phyloP scores from a whole-genome alignment of 495 filamentous ascomycete species.

The Rusavskia elegans region DNA sequence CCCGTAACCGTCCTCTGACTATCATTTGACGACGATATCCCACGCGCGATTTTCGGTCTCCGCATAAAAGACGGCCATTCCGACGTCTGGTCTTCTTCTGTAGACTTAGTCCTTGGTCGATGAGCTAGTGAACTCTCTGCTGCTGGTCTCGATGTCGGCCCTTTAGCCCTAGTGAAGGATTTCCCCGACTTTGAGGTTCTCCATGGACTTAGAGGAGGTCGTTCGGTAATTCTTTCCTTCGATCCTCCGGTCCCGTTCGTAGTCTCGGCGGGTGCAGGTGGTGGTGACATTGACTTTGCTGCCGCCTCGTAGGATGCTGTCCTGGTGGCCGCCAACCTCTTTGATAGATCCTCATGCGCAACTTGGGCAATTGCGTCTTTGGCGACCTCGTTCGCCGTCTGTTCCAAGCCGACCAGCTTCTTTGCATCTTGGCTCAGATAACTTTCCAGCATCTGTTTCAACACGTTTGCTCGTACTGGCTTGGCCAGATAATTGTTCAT shows the following conservation, averaged over 20 bases:
- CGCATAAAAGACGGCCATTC: neutral
- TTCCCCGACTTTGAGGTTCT: too few relatives aligned
- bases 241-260: too few relatives aligned
- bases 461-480: slow-evolving; percentile 58
- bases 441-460: slow-evolving; percentile 59
- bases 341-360: neutral
- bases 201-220: too few relatives aligned
- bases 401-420: slow-evolving; percentile 20
- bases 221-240: too few relatives aligned
- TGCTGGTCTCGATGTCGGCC: neutral
- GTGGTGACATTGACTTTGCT: neutral
- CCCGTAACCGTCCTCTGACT: neutral
- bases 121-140: neutral
- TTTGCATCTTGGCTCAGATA: slow-evolving; percentile 32
- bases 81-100: neutral
- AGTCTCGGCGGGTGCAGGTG: too few relatives aligned
- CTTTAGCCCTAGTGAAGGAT: too few relatives aligned
- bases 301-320: neutral
- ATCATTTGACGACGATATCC: neutral
- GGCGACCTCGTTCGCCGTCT: slow-evolving; percentile 20
- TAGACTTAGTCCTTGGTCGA: neutral
- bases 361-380: slow-evolving; percentile 1
- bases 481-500: slow-evolving; percentile 97
- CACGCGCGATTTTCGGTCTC: neutral
- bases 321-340: neutral